Evolutionary conservation across 1,139 yeast species (phyloP), one percentile per base, ranked within the genome.

Genomic region (Meyerozyma guilliermondii): DNA sequence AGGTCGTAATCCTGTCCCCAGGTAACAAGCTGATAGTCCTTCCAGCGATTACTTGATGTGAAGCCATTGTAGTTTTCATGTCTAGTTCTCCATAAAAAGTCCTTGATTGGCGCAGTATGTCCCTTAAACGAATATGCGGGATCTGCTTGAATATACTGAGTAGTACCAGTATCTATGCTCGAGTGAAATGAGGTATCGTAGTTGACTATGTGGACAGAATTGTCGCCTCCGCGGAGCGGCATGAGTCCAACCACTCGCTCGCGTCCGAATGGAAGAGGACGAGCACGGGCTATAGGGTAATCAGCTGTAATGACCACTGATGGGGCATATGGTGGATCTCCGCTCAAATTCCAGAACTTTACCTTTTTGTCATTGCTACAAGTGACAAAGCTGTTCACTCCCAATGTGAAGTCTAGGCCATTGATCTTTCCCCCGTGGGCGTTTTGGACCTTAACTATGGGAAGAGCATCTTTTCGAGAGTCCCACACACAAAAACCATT

Each of bases 1-100:
- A 92, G 66, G 56, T 88, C 95, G 51, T 81, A 79, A 57, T 92
- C 98, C 48, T 59, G 66, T 0, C 95, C 84, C 97, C 98, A 92
- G 0, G 98, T 87, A 0, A 92, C 94, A 41, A 92, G 63, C 58
- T 91, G 97, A 56, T 78, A 89, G 47, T 88, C 96, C 43, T 89
- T 71, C 66, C 89, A 89, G 51, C 80, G 83, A 7, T 64, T 67
- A 1, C 74, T 60, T 14, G 73, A 74, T 49, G 24, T 20, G 23
- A 50, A 66, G 71, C 61, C 65, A 26, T 59, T 60, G 43, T 70
- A 71, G 4, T 46, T 46, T 37, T 60, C 71, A 44, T 66, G 72
- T 43, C 87, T 68, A 7, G 80, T 68, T 51, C 97, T 69, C 97
- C 97, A 91, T 2, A 91, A 68, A 58, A 89, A 88, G 57, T 91